phyloP scores from a whole-genome alignment of 306 rosid species.

The Citrullus amarus region DNA sequence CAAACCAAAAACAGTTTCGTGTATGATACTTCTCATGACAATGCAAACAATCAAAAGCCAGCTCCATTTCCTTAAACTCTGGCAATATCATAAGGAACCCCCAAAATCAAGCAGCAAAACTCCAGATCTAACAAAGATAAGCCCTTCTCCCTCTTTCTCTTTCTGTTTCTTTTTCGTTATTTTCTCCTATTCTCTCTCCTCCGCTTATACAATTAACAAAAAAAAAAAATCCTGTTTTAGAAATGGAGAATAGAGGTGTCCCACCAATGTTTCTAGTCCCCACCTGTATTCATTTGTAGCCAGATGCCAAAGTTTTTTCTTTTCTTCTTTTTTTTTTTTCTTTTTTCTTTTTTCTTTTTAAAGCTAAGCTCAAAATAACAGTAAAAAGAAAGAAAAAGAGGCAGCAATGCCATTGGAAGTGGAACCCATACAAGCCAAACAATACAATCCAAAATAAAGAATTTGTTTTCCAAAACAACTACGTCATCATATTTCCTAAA shows the following conservation, averaged over 20 bases:
- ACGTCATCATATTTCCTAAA: constrained; percentile 2
- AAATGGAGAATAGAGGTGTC: constrained; percentile 3
- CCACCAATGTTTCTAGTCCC: constrained; percentile 9
- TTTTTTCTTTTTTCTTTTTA: neutral
- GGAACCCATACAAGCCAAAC: constrained; percentile 6
- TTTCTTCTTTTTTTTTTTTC: neutral
- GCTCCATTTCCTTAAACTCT: neutral
- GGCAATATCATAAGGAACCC: neutral
- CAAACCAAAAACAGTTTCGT: neutral
- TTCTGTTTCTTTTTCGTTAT: neutral
- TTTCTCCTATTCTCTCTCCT: neutral
- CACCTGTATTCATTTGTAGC: constrained; percentile 2
- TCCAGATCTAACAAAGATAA: constrained; percentile 4
- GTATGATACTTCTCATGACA: neutral
- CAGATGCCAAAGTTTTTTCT: neutral
- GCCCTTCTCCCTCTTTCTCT: neutral
- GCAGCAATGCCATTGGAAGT: constrained; percentile 6
- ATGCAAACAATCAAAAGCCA: neutral
- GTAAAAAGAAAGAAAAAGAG: neutral
- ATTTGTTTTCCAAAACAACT: constrained; percentile 1
- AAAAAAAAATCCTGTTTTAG: constrained; percentile 6
- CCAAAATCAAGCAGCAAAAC: neutral
- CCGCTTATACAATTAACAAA: neutral
- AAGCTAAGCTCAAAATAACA: constrained; percentile 6
- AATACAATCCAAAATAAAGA: constrained; percentile 6